Conservation (phyloP, 164 flowering plant genomes). For the Sedum album region DNA sequence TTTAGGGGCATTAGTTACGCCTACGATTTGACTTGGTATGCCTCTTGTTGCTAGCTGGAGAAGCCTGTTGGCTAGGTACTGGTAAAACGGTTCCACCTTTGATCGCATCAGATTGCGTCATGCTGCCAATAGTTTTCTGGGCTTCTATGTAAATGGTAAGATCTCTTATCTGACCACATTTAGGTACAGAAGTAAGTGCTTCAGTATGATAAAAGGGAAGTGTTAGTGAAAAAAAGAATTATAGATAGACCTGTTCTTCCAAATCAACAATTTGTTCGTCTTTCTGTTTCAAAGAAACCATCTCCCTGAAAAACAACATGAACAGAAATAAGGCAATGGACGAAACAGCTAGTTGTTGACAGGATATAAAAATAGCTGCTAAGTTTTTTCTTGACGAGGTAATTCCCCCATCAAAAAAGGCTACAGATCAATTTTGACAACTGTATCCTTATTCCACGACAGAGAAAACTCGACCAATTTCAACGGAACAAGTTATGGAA, state of each 20-base stretch:
- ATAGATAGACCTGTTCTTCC: slow-evolving; percentile 71
- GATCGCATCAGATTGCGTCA: slow-evolving; percentile 50
- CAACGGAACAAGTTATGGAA: not conserved
- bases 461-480: not conserved
- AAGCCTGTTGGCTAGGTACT: slow-evolving; percentile 33
- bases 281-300: slow-evolving; percentile 22
- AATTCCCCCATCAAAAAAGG: too few relatives aligned
- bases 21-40: slow-evolving; percentile 39
- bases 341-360: not conserved
- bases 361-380: not conserved
- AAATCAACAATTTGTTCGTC: slow-evolving; percentile 62
- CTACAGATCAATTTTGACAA: too few relatives aligned
- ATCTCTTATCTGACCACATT: slow-evolving; percentile 61
- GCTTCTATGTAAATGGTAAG: slow-evolving; percentile 66
- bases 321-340: not conserved
- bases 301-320: slow-evolving; percentile 29
- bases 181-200: not conserved
- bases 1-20: slow-evolving; percentile 26
- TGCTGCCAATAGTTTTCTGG: slow-evolving; percentile 47
- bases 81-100: slow-evolving; percentile 72
- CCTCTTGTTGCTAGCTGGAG: slow-evolving; percentile 34
- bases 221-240: not conserved
- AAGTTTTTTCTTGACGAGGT: not conserved
- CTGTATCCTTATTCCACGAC: not conserved
- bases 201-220: too few relatives aligned